Base-by-base conservation (phyloP, 2,329 filamentous ascomycete species). In the Neodidymelliopsis sp. region DNA sequence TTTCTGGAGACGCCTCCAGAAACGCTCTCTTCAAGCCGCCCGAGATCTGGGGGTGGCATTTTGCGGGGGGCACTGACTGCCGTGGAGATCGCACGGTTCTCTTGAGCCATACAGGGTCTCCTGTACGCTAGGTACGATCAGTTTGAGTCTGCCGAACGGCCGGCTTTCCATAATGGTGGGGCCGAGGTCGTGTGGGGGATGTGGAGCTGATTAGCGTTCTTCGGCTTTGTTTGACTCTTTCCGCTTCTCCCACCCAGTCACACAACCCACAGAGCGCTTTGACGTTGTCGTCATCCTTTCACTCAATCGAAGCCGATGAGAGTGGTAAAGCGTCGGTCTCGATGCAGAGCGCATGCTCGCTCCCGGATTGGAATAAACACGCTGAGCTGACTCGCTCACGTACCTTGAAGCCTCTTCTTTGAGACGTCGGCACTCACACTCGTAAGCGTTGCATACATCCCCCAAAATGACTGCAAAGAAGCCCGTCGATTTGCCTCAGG, bases 401-500 rank as follows among this genome's bases (percentile, higher is more conserved):
- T n/a, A n/a, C n/a, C n/a, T n/a, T n/a, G n/a, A n/a, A n/a, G n/a
- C n/a, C n/a, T n/a, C n/a, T n/a, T n/a, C n/a, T n/a, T n/a, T n/a
- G n/a, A n/a, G n/a, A n/a, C n/a, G n/a, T n/a, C n/a, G n/a, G n/a
- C n/a, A n/a, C n/a, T n/a, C n/a, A n/a, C n/a, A n/a, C n/a, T n/a
- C n/a, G n/a, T n/a, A n/a, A n/a, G n/a, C n/a, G n/a, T n/a, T n/a
- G n/a, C n/a, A 34, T 7, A 13, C 13, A 7, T n/a, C 39, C 24
- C 28, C 25, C n/a, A 4, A 18, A 12, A 59, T 59, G 49, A 8
- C 39, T 22, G 30, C 43, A 23, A 33, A 41, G 6, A 29, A 36
- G 8, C 24, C 37, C 7, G 16, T 59, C 38, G n/a, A 42, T 4
- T 25, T 59, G 10, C 56, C 58, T 15, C 12, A 38, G 13, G 51